Evolutionary conservation across 2,329 filamentous ascomycete species (phyloP), one percentile per base, ranked within the genome.

Genomic region (Aspergillus terreus): DNA sequence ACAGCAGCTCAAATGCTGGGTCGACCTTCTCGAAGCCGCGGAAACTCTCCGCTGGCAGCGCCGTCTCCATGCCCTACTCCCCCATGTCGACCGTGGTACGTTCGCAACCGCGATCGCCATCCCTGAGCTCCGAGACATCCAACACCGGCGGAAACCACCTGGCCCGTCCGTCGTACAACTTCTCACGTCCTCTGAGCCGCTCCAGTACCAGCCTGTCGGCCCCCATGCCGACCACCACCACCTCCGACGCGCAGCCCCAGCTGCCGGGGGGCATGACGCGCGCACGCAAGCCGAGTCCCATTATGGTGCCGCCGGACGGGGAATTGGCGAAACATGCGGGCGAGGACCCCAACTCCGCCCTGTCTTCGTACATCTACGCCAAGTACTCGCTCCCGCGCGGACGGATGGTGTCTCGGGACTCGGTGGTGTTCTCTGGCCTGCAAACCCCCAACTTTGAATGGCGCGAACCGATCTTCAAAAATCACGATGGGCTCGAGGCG

Each of bases 361-460:
- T 84, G 2, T 80, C 87, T 0, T 90, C 91, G 0, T 95, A 95
- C 67, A 88, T 89, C 14, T 94, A 96, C 67, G 86, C 90, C 6
- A 95, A 88, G 54, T 96, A 91, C 64, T 77, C 82, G 1, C 77
- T 97, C 27, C 92, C 94, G 1, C 83, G 92, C 55, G 92, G 92
- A 12, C 89, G 94, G 67, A 80, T 81, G 32, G 72, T 95, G 6
- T 86, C 95, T 55, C 81, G 90, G 52, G 79, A 83, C 36, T 86
- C 86, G 1, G 68, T 79, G 11, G 76, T 84, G 11, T 80, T 84
- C 51, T 74, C 78, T 10, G 83, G 85, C 52, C 71, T 73, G 14
- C 74, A 78, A 25, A 74, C 76, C 0, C 75, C 78, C 2, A 79
- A 85, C 53, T 84, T 83, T 56, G 78, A 81, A 19, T 88, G 84